phyloP scores from a whole-genome alignment of 257 asterid genomes.

The Penstemon eatonii region DNA sequence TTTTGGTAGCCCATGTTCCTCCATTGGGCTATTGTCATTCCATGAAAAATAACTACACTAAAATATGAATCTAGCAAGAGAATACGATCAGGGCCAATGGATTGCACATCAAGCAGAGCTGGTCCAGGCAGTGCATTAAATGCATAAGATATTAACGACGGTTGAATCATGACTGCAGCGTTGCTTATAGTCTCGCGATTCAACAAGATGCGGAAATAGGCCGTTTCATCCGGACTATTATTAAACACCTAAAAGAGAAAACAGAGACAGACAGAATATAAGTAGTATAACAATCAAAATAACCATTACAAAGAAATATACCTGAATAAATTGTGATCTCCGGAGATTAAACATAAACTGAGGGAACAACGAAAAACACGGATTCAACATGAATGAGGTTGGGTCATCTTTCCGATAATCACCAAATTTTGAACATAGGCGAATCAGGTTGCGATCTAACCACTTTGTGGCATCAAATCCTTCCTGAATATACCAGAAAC shows the following conservation, averaged over 20 bases:
- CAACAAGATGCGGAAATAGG: conserved; percentile 91
- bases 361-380: conserved; percentile 82
- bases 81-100: conserved; percentile 89
- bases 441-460: conserved; percentile 93
- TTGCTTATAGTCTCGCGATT: conserved; percentile 91
- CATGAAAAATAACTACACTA: conserved; percentile 93
- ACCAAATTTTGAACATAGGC: conserved; percentile 93
- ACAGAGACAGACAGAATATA: conserved; percentile 11
- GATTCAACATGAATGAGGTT: conserved; percentile 78
- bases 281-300: conserved; percentile 12
- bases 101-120: conserved; percentile 86
- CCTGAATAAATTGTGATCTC: conserved; percentile 97
- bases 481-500: conserved; percentile 56
- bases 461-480: conserved; percentile 93
- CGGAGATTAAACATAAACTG: conserved; percentile 97
- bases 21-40: conserved; percentile 98
- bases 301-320: conserved; percentile 26
- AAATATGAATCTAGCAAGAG: conserved; percentile 90
- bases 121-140: conserved; percentile 87
- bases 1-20: conserved; percentile 96
- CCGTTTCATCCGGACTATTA: conserved; percentile 98
- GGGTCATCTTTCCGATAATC: conserved; percentile 97
- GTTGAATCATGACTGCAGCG: conserved; percentile 97
- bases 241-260: conserved; percentile 68
- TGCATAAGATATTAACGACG: conserved; percentile 80